Evolutionary conservation across 2,329 filamentous ascomycete genomes (phyloP), one percentile per base, ranked within the genome.

Genomic region (Penicillium sp.): DNA sequence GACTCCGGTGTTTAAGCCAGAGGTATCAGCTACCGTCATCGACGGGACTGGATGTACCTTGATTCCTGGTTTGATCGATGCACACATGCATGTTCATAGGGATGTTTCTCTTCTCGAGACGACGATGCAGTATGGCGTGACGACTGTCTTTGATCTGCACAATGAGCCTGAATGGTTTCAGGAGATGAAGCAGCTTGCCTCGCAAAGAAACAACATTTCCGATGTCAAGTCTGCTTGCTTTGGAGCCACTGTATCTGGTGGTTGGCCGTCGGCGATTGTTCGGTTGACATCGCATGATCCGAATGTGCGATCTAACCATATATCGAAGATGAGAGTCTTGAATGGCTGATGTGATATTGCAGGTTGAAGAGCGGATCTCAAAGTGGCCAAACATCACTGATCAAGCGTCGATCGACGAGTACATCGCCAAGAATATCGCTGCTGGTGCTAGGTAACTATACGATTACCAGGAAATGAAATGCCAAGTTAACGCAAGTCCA

Each of bases 111-210:
- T 44, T 11, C 29, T 44, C 4, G 28, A 44, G 27, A 44, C 33
- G 0, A 26, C 37, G 1, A 44, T 44, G 2, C 20, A 33, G 15
- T 41, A 44, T 18, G 41, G 37, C 11, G 37, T 44, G 2, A 44
- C 37, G 3, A 44, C 37, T 8, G 34, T 44, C 3, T 31, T 44
- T 2, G 37, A 43, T 10, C 16, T 43, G 32, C 41, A 43, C 16
- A 44, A 44, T 12, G 41, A 44, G 23, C 41, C 30, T 10, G 37
- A 44, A 10, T 41, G 41, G 41, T 41, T 44, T 13, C 29, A 37
- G 12, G 27, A 29, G 10, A 37, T 44, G 10, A 41, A 27, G 13
- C 17, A 27, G 16, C 26, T 44, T 6, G 34, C 37, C 4, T 7
- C 12, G 8, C 30, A 37, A 13, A 18, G 37, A 16, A 40, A 41